Evolutionary conservation across 306 rosid species (phyloP).

Genomic region (Cicer bijugum): DNA sequence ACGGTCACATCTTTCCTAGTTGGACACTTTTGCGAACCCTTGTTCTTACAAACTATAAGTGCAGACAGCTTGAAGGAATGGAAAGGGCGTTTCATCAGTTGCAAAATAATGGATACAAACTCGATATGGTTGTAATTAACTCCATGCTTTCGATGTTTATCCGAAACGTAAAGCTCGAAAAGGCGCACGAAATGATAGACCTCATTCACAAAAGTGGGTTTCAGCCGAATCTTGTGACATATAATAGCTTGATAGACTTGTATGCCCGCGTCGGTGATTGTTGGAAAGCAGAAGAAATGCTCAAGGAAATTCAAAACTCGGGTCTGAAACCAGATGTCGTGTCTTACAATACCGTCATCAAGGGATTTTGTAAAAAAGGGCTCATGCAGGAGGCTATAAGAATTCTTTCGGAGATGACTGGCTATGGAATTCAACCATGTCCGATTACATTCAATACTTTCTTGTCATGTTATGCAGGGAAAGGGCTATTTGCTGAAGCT

Average conservation of each 20-base stretch:
- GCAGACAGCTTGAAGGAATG: slow-evolving; percentile 76
- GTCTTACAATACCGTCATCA: slow-evolving; percentile 84
- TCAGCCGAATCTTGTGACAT: slow-evolving; percentile 82
- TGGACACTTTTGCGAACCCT: slow-evolving; percentile 87
- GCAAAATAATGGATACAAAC: slow-evolving; percentile 73
- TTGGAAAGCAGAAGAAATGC: slow-evolving; percentile 96
- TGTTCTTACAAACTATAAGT: slow-evolving; percentile 79
- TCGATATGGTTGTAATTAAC: slow-evolving; percentile 80
- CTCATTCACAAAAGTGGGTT: slow-evolving; percentile 59
- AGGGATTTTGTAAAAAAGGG: slow-evolving; percentile 88
- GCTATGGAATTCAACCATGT: slow-evolving; percentile 78
- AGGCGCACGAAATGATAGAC: slow-evolving; percentile 75
- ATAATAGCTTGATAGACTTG: slow-evolving; percentile 88
- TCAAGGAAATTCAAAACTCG: slow-evolving; percentile 60
- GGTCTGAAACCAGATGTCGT: slow-evolving; percentile 81
- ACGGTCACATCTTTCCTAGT: slow-evolving; percentile 78
- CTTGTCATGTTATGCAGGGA: slow-evolving; percentile 71
- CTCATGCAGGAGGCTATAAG: slow-evolving; percentile 89
- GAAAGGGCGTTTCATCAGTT: slow-evolving; percentile 79
- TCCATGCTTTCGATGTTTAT: slow-evolving; percentile 82
- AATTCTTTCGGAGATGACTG: slow-evolving; percentile 76
- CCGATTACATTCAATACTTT: slow-evolving; percentile 91
- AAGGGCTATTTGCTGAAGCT: slow-evolving; percentile 72
- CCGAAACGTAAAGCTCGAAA: slow-evolving; percentile 62
- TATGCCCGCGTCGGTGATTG: slow-evolving; percentile 77